These are phyloP conservation scores for Schoenoplectus triqueter DNA, from an alignment of 202 grass and related monocot species.

Conservation along the genomic window DNA sequence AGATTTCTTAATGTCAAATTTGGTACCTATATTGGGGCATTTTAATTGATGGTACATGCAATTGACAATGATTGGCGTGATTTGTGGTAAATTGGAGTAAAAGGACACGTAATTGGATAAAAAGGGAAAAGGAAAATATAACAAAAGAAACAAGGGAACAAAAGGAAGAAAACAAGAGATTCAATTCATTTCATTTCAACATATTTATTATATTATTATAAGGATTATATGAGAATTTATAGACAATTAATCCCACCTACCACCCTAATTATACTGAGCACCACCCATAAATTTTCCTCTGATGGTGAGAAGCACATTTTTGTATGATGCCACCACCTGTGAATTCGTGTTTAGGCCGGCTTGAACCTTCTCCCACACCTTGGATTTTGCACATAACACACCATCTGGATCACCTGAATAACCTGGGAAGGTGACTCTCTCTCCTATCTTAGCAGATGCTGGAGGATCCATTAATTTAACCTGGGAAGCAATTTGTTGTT, in stretches of 20 bases:
- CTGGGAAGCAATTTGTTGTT: conserved; percentile 36
- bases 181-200: too few species aligned
- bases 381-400: conserved; percentile 67
- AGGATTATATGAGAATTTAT: too few species aligned
- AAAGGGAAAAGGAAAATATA: too few species aligned
- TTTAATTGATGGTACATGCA: not conserved
- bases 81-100: too few species aligned
- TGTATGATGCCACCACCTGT: conserved; percentile 72
- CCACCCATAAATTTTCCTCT: too few species aligned
- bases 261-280: too few species aligned
- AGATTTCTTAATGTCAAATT: not conserved
- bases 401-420: conserved; percentile 65
- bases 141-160: too few species aligned
- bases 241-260: too few species aligned
- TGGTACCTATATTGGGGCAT: not conserved
- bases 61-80: too few species aligned
- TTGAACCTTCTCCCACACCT: conserved; percentile 81
- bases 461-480: conserved; percentile 89
- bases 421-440: conserved; percentile 67
- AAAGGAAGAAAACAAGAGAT: too few species aligned
- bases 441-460: conserved; percentile 53
- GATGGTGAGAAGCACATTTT: conserved; percentile 66
- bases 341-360: conserved; percentile 66
- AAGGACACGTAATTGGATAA: too few species aligned
- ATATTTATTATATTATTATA: too few species aligned